phyloP scores from a whole-genome alignment of 2,329 filamentous ascomycete genomes.

The Magnaporthales sp. region DNA sequence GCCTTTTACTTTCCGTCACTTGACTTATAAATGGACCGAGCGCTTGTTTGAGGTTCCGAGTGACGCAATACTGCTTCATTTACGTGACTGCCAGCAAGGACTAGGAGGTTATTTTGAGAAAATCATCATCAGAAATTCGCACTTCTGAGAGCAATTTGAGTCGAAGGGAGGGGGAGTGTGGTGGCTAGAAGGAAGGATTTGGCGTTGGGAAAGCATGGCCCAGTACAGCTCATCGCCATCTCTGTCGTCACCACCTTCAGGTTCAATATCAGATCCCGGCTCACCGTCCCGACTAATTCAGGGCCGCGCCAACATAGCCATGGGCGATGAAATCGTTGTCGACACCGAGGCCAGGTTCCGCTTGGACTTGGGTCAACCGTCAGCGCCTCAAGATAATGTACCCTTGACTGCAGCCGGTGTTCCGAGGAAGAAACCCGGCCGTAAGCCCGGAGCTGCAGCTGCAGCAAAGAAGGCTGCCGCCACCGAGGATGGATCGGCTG shows the following conservation, averaged over 20 bases:
- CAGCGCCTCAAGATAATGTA: conserved; percentile 16
- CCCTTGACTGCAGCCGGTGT: conserved; percentile 48
- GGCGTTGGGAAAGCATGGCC: conserved; percentile 20
- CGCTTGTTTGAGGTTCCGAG: not conserved
- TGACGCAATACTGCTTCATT: not conserved
- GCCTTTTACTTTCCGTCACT: not conserved
- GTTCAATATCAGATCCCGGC: conserved; percentile 38
- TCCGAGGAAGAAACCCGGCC: conserved; percentile 55
- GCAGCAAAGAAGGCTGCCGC: conserved; percentile 18
- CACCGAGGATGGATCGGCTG: conserved; percentile 22
- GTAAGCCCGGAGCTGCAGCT: conserved; percentile 49
- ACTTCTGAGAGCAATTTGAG: not conserved
- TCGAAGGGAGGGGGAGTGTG: not conserved
- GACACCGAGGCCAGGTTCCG: conserved; percentile 26
- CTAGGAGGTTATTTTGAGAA: not conserved
- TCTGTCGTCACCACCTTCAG: conserved; percentile 43
- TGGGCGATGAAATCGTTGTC: conserved; percentile 37
- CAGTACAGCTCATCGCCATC: conserved; percentile 39
- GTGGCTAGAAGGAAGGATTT: conserved; percentile 13
- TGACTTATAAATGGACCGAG: not conserved
- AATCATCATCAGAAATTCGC: not conserved
- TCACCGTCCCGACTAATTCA: conserved; percentile 31
- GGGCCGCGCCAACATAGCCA: conserved; percentile 21
- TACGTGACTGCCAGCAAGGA: not conserved
- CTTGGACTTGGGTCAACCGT: conserved; percentile 21